Evolutionary conservation across 129 eudicot genomes (phyloP).

Genomic region (Tagetes erecta): DNA sequence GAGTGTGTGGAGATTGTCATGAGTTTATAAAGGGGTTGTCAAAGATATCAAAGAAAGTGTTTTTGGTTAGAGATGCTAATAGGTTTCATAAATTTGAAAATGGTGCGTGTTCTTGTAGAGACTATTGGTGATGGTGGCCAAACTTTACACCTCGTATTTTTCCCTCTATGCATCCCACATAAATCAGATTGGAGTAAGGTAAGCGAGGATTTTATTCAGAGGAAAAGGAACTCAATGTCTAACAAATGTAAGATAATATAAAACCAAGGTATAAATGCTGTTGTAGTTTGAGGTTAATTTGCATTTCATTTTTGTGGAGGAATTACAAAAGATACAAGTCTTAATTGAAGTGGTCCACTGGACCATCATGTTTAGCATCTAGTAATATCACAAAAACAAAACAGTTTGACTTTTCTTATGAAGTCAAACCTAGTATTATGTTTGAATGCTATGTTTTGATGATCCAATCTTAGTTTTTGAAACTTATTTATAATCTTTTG

Average conservation of each 20-base stretch:
- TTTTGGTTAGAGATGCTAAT: conserved; percentile 72
- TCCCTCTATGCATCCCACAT: too few relatives aligned
- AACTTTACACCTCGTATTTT: too few relatives aligned
- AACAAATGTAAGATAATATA: too few relatives aligned
- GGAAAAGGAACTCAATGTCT: too few relatives aligned
- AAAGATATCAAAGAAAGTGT: conserved; percentile 48
- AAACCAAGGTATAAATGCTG: too few relatives aligned
- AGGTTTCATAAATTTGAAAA: conserved; percentile 74
- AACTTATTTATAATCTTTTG: not conserved
- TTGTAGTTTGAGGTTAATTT: too few relatives aligned
- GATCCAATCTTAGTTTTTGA: too few relatives aligned
- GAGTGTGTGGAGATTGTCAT: conserved; percentile 80
- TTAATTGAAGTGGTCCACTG: not conserved
- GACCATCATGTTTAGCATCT: not conserved
- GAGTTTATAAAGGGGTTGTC: conserved; percentile 74
- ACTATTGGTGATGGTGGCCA: conserved; percentile 49
- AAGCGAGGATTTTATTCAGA: too few relatives aligned
- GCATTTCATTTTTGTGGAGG: not conserved
- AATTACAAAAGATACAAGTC: not conserved
- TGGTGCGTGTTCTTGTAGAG: conserved; percentile 69
- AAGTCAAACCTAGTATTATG: too few relatives aligned
- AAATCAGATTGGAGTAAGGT: too few relatives aligned
- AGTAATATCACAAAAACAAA: not conserved
- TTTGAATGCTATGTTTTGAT: too few relatives aligned
- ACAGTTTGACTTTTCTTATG: too few relatives aligned